Conservation (phyloP, 192 early-diverging fungal genomes). For the Gamsiella multidivaricata region DNA sequence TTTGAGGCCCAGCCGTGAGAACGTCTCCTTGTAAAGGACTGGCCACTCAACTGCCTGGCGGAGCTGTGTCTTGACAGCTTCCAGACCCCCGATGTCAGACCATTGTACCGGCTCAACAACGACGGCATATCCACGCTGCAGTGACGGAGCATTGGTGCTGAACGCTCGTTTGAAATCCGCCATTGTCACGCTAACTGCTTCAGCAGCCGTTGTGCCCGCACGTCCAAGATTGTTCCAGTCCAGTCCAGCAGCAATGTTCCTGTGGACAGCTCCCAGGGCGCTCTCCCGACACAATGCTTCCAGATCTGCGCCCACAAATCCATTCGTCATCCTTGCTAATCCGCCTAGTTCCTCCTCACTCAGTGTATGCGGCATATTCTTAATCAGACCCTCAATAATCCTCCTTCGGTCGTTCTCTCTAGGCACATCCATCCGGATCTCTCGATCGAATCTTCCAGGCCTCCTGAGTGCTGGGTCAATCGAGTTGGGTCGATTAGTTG, state of each 20-base stretch:
- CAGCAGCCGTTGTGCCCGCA: background rate
- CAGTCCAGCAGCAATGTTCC: slow-evolving; percentile 23
- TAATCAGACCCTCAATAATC: slow-evolving; percentile 73
- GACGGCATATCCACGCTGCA: slow-evolving; percentile 74
- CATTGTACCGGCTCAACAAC: slow-evolving; percentile 72
- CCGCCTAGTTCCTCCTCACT: slow-evolving; percentile 19
- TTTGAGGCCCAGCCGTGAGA: slow-evolving; percentile 79
- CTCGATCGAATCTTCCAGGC: slow-evolving; percentile 90
- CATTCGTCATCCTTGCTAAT: slow-evolving; percentile 79
- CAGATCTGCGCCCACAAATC: slow-evolving; percentile 96
- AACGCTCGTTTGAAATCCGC: slow-evolving; percentile 76
- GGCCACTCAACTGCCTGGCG: slow-evolving; percentile 94
- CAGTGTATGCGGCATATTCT: slow-evolving; percentile 59
- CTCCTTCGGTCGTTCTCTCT: slow-evolving; percentile 63
- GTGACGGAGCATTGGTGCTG: slow-evolving; percentile 72
- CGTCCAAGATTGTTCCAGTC: background rate
- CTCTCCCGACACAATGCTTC: slow-evolving; percentile 86
- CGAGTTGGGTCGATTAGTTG: slow-evolving; percentile 89
- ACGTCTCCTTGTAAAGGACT: slow-evolving; percentile 72
- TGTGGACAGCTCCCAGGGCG: slow-evolving; percentile 64
- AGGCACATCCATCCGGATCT: slow-evolving; percentile 85
- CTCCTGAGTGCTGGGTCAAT: slow-evolving; percentile 86
- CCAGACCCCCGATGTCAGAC: slow-evolving; percentile 91
- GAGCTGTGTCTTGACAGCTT: slow-evolving; percentile 82
- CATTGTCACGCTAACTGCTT: slow-evolving; percentile 56